Conservation (phyloP, 257 asterid species). For the Oldenlandia corymbosa region DNA sequence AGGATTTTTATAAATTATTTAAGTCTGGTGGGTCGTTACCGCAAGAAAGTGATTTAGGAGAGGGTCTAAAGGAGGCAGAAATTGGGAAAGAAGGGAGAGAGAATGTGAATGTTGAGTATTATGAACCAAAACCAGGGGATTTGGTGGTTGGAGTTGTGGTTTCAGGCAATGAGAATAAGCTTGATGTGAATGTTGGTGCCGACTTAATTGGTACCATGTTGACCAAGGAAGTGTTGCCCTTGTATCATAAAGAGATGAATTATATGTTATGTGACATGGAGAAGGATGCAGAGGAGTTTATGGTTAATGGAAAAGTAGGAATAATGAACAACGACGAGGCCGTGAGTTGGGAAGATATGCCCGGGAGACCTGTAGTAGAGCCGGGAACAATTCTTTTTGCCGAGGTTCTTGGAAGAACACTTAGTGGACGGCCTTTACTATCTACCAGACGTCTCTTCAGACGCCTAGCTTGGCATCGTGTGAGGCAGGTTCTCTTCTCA, state of each 20-base stretch:
- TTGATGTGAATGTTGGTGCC: constrained; percentile 86
- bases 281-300: constrained; percentile 50
- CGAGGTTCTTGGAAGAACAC: constrained; percentile 94
- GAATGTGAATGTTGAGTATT: constrained; percentile 60
- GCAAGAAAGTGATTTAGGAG: constrained; percentile 30
- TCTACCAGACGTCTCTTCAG: constrained; percentile 67
- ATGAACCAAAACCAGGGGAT: constrained; percentile 81
- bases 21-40: constrained; percentile 34
- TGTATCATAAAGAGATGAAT: constrained; percentile 76
- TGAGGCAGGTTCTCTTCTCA: constrained; percentile 95
- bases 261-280: constrained; percentile 64
- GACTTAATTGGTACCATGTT: constrained; percentile 84
- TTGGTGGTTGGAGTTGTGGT: constrained; percentile 90
- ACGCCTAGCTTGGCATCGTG: constrained; percentile 92
- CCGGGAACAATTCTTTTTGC: constrained; percentile 76
- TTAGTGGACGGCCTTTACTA: constrained; percentile 87
- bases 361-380: constrained; percentile 80
- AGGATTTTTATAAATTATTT: constrained; percentile 68
- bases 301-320: constrained; percentile 68
- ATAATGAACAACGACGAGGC: constrained; percentile 67
- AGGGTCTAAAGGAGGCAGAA: background rate
- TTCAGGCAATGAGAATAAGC: constrained; percentile 86
- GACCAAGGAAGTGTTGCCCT: constrained; percentile 88
- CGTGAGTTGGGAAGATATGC: constrained; percentile 32
- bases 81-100: constrained; percentile 29